A percentile compares a stretch with the other conserved stretches of the same genome.
Evolutionary conservation across 331 rosid species (phyloP).

Genomic region (Spiraea crenata): DNA sequence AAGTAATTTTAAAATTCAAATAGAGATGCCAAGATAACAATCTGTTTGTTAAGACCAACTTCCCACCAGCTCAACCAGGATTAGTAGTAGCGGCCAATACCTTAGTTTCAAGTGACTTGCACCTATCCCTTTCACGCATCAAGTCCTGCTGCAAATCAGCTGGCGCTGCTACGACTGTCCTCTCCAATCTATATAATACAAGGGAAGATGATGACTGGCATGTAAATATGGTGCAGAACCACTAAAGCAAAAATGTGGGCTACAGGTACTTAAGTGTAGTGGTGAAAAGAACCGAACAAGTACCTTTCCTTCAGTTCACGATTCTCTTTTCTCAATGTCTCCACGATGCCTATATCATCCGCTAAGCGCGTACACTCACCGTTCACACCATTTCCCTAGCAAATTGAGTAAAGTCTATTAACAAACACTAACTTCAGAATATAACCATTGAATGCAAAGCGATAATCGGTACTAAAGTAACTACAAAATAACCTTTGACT

Average conservation of each 20-base stretch:
- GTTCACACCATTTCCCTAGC: conserved; percentile 45
- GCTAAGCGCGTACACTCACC: conserved; percentile 21
- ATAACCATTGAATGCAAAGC: background rate
- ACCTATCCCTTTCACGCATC: conserved; percentile 50
- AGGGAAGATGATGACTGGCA: background rate
- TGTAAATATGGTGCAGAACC: background rate
- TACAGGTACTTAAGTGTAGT: background rate
- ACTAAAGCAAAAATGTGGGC: conserved; percentile 2
- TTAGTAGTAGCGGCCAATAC: conserved; percentile 32
- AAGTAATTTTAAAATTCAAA: background rate
- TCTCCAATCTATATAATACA: conserved; percentile 47
- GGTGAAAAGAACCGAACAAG: conserved; percentile 13
- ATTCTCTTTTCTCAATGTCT: conserved; percentile 67
- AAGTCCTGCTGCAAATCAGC: conserved; percentile 36
- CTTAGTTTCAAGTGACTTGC: conserved; percentile 60
- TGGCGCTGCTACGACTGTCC: conserved; percentile 32
- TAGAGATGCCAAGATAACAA: background rate
- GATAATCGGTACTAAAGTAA: background rate
- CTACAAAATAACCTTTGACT: conserved; percentile 38
- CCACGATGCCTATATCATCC: conserved; percentile 29
- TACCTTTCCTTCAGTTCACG: conserved; percentile 71
- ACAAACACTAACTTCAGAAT: conserved; percentile 4
- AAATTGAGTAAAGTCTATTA: conserved; percentile 9
- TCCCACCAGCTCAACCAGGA: background rate
- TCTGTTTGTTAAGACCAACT: background rate